These are phyloP conservation scores for Phytophthora sojae DNA, from an alignment of 352 stramenopile genomes.

Conservation along the genomic window DNA sequence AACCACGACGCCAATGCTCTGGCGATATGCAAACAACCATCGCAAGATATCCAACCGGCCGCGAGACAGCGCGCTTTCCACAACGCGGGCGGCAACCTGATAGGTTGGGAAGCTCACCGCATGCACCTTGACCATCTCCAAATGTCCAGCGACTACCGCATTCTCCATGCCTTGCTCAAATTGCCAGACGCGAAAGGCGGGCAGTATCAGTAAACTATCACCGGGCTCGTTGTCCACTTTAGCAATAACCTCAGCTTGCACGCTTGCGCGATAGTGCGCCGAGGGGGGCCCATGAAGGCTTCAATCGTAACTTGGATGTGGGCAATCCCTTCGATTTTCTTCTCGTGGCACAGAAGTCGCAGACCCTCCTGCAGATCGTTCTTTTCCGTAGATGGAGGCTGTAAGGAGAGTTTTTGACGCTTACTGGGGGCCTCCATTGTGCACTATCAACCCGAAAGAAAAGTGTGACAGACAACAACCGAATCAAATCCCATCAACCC, in stretches of 20 bases:
- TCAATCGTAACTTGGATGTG: too few relatives aligned
- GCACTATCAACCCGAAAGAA: too few relatives aligned
- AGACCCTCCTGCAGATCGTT: too few relatives aligned
- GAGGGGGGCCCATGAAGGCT: too few relatives aligned
- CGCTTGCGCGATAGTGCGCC: background rate
- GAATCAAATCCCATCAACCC: background rate
- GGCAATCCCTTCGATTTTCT: too few relatives aligned
- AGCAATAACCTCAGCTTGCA: background rate
- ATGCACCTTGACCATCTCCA: background rate
- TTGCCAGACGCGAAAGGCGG: background rate
- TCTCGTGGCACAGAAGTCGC: too few relatives aligned
- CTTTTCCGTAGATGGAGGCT: too few relatives aligned
- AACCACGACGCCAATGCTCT: background rate
- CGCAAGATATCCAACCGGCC: background rate
- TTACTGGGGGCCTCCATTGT: too few relatives aligned
- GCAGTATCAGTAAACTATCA: background rate
- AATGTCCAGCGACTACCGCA: background rate
- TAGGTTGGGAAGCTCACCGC: background rate
- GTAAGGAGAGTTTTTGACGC: too few relatives aligned
- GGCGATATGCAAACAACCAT: background rate
- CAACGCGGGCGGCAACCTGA: background rate
- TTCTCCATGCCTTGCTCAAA: background rate
- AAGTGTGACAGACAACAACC: too few relatives aligned
- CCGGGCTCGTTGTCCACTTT: background rate
- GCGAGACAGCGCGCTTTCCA: background rate